Evolutionary conservation across 306 rosid species (phyloP).

Genomic region (Astragalus glycyphyllos): DNA sequence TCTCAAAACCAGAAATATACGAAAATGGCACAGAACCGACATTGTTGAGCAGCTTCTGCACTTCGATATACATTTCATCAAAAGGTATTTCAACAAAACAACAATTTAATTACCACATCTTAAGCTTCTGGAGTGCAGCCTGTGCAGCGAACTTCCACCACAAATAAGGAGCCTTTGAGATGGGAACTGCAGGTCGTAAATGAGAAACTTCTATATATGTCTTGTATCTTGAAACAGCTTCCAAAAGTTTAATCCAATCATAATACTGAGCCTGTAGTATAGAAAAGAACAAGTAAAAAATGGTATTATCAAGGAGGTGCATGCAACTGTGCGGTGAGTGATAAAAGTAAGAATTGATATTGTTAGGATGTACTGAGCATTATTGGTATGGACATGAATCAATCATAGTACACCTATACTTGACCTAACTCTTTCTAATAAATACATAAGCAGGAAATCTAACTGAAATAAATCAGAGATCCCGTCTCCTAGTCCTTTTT

Average conservation of each 20-base stretch:
- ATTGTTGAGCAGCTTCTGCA: slow-evolving; percentile 11
- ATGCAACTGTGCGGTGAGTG: neutral
- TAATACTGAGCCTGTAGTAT: slow-evolving; percentile 74
- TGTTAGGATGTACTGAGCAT: neutral
- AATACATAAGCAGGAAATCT: neutral
- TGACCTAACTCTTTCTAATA: neutral
- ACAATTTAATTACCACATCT: slow-evolving; percentile 72
- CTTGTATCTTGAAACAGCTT: slow-evolving; percentile 88
- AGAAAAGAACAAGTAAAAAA: slow-evolving; percentile 22
- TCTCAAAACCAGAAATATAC: slow-evolving; percentile 30
- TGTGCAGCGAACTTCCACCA: slow-evolving; percentile 96
- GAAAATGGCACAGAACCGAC: slow-evolving; percentile 19
- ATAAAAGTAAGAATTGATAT: slow-evolving; percentile 18
- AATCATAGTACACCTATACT: neutral
- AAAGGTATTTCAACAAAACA: slow-evolving; percentile 30
- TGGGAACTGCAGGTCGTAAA: slow-evolving; percentile 78
- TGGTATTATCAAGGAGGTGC: slow-evolving; percentile 16
- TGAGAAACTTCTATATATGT: slow-evolving; percentile 81
- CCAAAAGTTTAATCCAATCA: slow-evolving; percentile 93
- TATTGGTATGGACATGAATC: neutral
- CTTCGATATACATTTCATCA: slow-evolving; percentile 6
- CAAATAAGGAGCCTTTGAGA: slow-evolving; percentile 61
- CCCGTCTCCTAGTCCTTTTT: neutral
- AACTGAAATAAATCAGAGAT: neutral
- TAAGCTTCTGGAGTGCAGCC: slow-evolving; percentile 85